A percentile compares a stretch with the other conserved stretches of the same genome.
These are phyloP conservation scores for Psophocarpus tetragonolobus DNA, from an alignment of 306 rosid species.

Conservation along the genomic window DNA sequence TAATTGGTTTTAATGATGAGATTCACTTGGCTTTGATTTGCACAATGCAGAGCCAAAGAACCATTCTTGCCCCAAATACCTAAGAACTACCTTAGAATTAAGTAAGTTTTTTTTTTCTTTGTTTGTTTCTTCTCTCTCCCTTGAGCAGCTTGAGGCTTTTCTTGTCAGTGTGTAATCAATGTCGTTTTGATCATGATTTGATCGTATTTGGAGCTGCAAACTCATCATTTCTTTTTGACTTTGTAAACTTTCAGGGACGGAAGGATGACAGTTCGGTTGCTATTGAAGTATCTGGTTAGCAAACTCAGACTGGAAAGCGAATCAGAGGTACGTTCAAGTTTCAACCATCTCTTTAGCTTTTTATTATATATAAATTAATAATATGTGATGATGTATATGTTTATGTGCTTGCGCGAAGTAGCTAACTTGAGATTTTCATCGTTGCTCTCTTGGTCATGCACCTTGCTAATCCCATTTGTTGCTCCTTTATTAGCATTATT, in stretches of 20 bases:
- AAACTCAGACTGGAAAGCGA: conserved; percentile 85
- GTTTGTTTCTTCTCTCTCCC: neutral
- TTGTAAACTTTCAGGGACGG: conserved; percentile 66
- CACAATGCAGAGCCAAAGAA: conserved; percentile 68
- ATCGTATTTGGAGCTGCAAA: conserved; percentile 20
- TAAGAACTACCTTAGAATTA: conserved; percentile 91
- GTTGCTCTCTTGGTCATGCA: neutral
- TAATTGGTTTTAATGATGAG: neutral
- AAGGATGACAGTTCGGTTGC: conserved; percentile 89
- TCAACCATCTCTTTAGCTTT: conserved; percentile 9
- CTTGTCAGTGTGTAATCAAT: conserved; percentile 40
- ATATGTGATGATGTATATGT: neutral
- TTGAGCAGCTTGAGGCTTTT: neutral
- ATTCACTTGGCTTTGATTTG: conserved; percentile 10
- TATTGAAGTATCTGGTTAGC: conserved; percentile 81
- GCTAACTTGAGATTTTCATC: neutral
- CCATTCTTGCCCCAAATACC: conserved; percentile 91
- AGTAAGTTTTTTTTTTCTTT: conserved; percentile 39
- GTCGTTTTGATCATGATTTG: conserved; percentile 29
- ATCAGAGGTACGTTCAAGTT: conserved; percentile 76
- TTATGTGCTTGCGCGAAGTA: conserved; percentile 16
- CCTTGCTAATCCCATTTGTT: conserved; percentile 9
- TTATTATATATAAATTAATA: neutral
- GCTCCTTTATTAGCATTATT: conserved; percentile 21
- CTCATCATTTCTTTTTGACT: conserved; percentile 30